Evolutionary conservation across 306 rosid species (phyloP).

Genomic region (Sechiopsis laciniata): DNA sequence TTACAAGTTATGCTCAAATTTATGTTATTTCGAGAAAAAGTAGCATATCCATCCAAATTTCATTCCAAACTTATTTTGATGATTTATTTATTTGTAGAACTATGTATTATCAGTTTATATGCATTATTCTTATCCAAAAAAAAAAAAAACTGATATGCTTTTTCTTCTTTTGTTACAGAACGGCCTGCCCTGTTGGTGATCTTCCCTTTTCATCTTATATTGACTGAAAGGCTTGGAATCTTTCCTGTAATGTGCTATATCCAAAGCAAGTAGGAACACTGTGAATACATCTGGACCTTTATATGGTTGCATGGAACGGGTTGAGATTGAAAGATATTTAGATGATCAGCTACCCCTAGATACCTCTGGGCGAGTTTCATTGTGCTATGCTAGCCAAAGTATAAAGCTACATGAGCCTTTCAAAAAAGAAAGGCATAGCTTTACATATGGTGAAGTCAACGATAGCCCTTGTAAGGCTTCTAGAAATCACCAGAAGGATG

Average conservation of each 20-base stretch:
- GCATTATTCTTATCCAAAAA: neutral
- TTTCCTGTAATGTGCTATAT: constrained; percentile 22
- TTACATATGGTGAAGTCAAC: constrained; percentile 57
- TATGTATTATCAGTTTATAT: constrained; percentile 1
- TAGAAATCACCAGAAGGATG: constrained; percentile 38
- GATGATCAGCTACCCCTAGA: constrained; percentile 31
- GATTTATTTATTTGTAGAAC: neutral
- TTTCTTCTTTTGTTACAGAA: constrained; percentile 9
- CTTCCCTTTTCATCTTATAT: constrained; percentile 26
- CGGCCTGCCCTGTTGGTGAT: constrained; percentile 21
- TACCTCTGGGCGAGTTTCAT: constrained; percentile 20
- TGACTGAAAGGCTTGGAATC: constrained; percentile 13
- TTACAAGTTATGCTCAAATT: neutral
- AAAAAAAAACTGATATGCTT: no score
- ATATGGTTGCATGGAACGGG: constrained; percentile 43
- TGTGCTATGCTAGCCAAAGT: constrained; percentile 30
- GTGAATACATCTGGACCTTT: constrained; percentile 14
- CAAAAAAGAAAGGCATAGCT: constrained; percentile 35
- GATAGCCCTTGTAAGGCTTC: constrained; percentile 29
- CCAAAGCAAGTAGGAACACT: constrained; percentile 21
- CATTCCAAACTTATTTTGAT: neutral
- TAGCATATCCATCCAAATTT: neutral
- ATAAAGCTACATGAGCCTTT: constrained; percentile 36
- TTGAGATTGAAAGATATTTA: constrained; percentile 28
- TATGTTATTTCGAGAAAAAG: no score